phyloP scores from a whole-genome alignment of 768 basidiomycete genomes.

The Podaxis rugospora region DNA sequence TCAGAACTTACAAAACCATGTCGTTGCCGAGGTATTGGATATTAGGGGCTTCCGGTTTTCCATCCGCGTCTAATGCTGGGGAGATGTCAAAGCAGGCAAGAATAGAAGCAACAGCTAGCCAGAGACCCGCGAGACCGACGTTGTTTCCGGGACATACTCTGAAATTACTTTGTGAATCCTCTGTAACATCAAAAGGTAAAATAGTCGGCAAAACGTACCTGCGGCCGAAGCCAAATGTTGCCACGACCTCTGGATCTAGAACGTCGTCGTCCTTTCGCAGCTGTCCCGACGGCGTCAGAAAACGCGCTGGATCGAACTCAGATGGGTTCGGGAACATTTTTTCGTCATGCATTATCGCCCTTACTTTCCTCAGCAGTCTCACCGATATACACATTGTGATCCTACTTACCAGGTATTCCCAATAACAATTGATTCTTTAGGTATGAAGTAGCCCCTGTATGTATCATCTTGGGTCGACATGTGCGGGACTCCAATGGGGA shows the following conservation, averaged over 20 bases:
- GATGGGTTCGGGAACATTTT: conserved; percentile 16
- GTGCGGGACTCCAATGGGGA: conserved; percentile 24
- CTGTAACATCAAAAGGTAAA: not conserved
- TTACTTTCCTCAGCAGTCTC: not conserved
- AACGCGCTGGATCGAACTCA: conserved; percentile 19
- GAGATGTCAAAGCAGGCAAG: not conserved
- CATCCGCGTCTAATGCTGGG: not conserved
- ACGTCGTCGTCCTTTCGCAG: not conserved
- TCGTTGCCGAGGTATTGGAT: not conserved
- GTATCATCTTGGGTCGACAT: conserved; percentile 28
- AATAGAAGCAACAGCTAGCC: conserved; percentile 1
- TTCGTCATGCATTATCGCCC: conserved; percentile 13
- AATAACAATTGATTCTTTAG: conserved; percentile 29
- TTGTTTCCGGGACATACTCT: not conserved
- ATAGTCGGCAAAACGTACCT: not conserved
- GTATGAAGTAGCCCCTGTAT: conserved; percentile 36
- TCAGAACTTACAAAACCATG: not conserved
- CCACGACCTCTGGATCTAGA: conserved; percentile 1
- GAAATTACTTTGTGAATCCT: not conserved
- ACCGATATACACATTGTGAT: not conserved
- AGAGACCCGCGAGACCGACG: not conserved
- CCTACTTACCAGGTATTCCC: conserved; percentile 22
- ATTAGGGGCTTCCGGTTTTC: not conserved
- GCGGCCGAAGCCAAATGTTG: conserved; percentile 13
- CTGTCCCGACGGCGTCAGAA: conserved; percentile 5